phyloP scores from a whole-genome alignment of 805 yeast genomes.

The Wickerhamiella bombiphila region DNA sequence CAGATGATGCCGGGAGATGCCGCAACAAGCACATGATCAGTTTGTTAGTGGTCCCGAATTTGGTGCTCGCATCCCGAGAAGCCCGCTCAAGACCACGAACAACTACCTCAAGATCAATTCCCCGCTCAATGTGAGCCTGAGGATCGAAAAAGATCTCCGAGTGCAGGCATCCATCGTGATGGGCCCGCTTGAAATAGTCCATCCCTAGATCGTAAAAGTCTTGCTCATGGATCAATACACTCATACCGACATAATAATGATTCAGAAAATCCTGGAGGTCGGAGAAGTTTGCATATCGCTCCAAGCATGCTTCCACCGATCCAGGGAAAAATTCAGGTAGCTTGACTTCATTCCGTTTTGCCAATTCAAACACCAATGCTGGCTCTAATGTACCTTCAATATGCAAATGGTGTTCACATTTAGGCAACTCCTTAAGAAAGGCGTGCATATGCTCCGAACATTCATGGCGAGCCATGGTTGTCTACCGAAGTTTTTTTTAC shows the following conservation, averaged over 20 bases:
- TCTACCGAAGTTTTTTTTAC: too few relatives aligned
- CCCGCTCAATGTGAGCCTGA: conserved; percentile 65
- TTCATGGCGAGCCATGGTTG: too few relatives aligned
- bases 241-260: conserved; percentile 68
- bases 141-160: conserved; percentile 76
- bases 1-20: conserved; percentile 30
- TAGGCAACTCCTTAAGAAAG: conserved; percentile 59
- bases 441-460: conserved; percentile 7
- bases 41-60: conserved; percentile 51
- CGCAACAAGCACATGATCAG: conserved; percentile 71
- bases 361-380: conserved; percentile 52
- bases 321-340: conserved; percentile 51
- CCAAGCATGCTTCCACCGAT: conserved; percentile 40
- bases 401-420: conserved; percentile 80
- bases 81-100: conserved; percentile 56
- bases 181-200: conserved; percentile 16
- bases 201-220: conserved; percentile 72
- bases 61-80: conserved; percentile 41
- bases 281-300: conserved; percentile 44
- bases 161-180: conserved; percentile 29
- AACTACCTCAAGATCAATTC: conserved; percentile 43
- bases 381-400: conserved; percentile 72
- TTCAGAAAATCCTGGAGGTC: conserved; percentile 67
- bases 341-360: conserved; percentile 44
- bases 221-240: conserved; percentile 50